Evolutionary conservation across 1,284 basidiomycete genomes (phyloP), one percentile per base, ranked within the genome.

Genomic region (Melampsora larici-populina): DNA sequence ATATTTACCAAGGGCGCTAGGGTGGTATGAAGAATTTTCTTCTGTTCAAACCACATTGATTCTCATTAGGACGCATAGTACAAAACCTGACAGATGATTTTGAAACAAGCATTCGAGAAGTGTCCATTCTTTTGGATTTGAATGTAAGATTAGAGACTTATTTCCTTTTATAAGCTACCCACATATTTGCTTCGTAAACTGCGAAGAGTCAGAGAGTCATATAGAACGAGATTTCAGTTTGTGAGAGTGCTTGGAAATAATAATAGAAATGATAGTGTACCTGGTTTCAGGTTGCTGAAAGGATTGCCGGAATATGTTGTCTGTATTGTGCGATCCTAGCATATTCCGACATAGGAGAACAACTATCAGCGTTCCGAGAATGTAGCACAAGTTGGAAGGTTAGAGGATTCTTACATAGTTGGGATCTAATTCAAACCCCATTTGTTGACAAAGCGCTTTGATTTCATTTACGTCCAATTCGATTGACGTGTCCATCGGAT

Each of bases 301-400:
- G 51, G 43, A 74, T 74, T 74, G 11, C 46, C 62, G 15, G 72
- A 62, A 74, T 74, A 74, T n/a, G 72, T 74, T 5, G 72, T 74
- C 58, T 74, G 36, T n/a, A 74, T 67, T 11, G 58, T 51, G 51
- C 18, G 65, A n/a, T 74, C 72, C 72, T 74, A 17, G 17, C 31
- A 49, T 33, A n/a, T 9, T n/a, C 21, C 24, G 36, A 65, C 40
- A n/a, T 18, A 11, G 36, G 49, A 49, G 43, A 36, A 48, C 3
- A 69, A 29, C 31, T 51, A 29, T 58, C n/a, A 33, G 33, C 18
- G 17, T 26, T 40, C 46, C 11, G 3, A 63, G 17, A 46, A 17
- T 33, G 46, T 18, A 26, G 17, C 29, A 26, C 31, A 70, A 21
- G 24, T 46, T 48, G 43, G 43, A n/a, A 63, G 63, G 31, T 36